A percentile compares a stretch with the other conserved stretches of the same genome.
phyloP scores from a whole-genome alignment of 352 stramenopile species.

The Phytophthora chlamydospora region DNA sequence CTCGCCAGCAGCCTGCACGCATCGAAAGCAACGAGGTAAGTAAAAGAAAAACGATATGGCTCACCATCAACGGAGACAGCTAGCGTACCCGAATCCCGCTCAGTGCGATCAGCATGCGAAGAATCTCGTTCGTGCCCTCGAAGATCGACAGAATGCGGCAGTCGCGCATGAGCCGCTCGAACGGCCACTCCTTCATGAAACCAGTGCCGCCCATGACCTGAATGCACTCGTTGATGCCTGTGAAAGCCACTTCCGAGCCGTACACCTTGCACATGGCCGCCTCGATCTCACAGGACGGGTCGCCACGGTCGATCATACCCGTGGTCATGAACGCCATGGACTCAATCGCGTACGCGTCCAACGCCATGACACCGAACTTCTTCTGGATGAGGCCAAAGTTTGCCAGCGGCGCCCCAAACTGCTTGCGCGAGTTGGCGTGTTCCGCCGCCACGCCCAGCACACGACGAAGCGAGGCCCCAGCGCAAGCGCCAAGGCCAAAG shows the following conservation, averaged over 20 bases:
- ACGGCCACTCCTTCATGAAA: conserved; percentile 93
- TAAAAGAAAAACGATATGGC: conserved; percentile 11
- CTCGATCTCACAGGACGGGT: conserved; percentile 88
- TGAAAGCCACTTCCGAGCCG: conserved; percentile 83
- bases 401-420: conserved; percentile 77
- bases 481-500: conserved; percentile 82
- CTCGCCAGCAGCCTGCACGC: conserved; percentile 70
- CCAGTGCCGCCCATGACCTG: conserved; percentile 90
- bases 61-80: not conserved
- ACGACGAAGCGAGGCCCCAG: conserved; percentile 71
- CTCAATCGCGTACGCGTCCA: conserved; percentile 87
- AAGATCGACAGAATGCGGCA: conserved; percentile 92
- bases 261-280: conserved; percentile 91
- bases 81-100: conserved; percentile 77
- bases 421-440: conserved; percentile 81
- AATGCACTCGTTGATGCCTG: conserved; percentile 89
- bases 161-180: conserved; percentile 92
- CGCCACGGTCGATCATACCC: conserved; percentile 87
- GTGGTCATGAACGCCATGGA: conserved; percentile 92
- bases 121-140: conserved; percentile 92
- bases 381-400: conserved; percentile 89
- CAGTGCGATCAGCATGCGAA: conserved; percentile 92
- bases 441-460: conserved; percentile 71
- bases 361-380: conserved; percentile 85
- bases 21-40: conserved; percentile 13